Evolutionary conservation across 148 eudicot species (phyloP), one percentile per base, ranked within the genome.

Genomic region (Diospyros lotus): DNA sequence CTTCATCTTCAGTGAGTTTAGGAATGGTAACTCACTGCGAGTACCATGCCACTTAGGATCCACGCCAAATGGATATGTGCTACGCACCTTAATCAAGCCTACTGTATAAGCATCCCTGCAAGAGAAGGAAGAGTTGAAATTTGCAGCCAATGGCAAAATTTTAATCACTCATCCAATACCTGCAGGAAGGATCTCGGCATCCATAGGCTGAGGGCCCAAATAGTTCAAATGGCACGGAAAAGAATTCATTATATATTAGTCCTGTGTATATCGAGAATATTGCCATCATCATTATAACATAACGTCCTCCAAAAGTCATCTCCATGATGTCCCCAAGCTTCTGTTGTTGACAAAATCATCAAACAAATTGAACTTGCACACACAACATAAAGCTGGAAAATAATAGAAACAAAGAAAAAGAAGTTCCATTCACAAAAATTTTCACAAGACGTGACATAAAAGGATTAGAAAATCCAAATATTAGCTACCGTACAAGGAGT

Each of bases 321-420:
- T 87, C 90, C 95, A 87, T 85, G 72, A 90, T 93, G 84, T 93
- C 98, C 68, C 96, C 98, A 83, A 93, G 96, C 77, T 93, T 93
- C 98, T 93, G 93, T 76, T 58, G 58, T 70, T 53, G 66, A 73
- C n/a, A 52, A 63, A 66, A 80, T 40, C 28, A 28, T 28, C 46
- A 69, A 43, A 46, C 10, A 58, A 73, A 73, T 18, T 56, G 18
- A 41, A 44, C 41, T 51, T 52, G 12, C 42, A 50, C 17, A 50
- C 39, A 53, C 6, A 54, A 11, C 60, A 69, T 46, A 73, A 39
- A 64, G 14, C 11, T 50, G 28, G 1, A 15, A n/a, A 69, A 15
- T 18, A 45, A 13, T 38, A 76, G 14, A 50, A 4, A 44, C 9
- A 60, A 8, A 6, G 2, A 61, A 6, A 58, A 14, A 42, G 28